Evolutionary conservation across 805 yeast species (phyloP), one percentile per base, ranked within the genome.

Genomic region (Helenozyma baotianmanensis): DNA sequence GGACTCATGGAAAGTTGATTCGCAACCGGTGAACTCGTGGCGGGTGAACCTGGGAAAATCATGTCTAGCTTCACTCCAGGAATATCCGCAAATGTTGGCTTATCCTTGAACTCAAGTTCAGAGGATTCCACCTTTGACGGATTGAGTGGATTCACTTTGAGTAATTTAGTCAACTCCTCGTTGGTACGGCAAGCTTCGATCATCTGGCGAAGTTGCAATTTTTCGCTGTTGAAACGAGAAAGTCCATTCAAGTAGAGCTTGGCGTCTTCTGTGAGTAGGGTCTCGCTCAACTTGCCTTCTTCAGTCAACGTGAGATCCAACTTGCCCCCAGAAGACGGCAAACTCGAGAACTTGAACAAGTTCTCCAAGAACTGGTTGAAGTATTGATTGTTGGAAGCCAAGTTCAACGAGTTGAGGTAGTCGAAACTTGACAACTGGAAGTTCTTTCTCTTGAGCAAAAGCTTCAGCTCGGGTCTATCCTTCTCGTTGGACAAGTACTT

Each of bases 351-450:
- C 35, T 62, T 63, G 45, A 65, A 58, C 14, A 64, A 36, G 30
- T 50, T 53, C 32, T 65, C 71, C 15, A 58, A 39, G 6, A 64
- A 51, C 33, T 55, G 60, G 43, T 64, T 64, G 26, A 60, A 48
- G 39, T 64, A 64, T 39, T 65, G 70, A 40, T 64, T 64, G 42
- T 64, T 65, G 8, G 58, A 47, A 6, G 61, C 49, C 33, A 49
- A 45, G 21, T 57, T 62, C 30, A 73, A 47, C 25, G 58, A 62
- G 40, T 64, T 67, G 45, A 65, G 55, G 48, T 73, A 73, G 32
- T 70, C 74, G 33, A 68, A 60, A 36, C 73, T 65, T 9, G 63
- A 55, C 1, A 68, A 44, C 37, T 72, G 76, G 44, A 66, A 72
- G 1, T 42, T 40, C 32, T 66, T 57, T 18, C 66, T 45, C 39